Evolutionary conservation across 352 stramenopile genomes (phyloP), one percentile per base, ranked within the genome.

Genomic region (Phytophthora chlamydospora): DNA sequence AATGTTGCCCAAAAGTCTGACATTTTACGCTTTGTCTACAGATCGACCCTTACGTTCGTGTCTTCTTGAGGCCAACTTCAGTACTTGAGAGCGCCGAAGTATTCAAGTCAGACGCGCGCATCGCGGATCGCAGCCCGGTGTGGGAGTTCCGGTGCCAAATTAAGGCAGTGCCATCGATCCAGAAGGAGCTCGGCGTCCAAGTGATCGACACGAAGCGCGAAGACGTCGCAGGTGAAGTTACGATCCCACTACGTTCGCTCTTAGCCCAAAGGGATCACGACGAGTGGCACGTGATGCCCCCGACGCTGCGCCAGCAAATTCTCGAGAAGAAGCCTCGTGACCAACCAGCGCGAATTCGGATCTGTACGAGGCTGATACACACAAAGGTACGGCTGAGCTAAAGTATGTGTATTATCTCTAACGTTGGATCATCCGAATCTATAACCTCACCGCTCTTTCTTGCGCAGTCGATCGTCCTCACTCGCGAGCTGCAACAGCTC

Each of bases 221-320:
- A 16, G 78, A 90, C 36, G 16, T 87, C 16, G 77, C 73, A 14
- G 80, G 83, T 10, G 80, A 89, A 64, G 41, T 75, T 10, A 52
- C 43, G 4, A 67, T 90, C 6, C 33, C 68, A 12, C 71, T 92
- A 13, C 79, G 79, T 3, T 62, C 64, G 16, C 69, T 89, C 0
- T 44, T 90, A 46, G 76, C 90, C 41, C 83, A 92, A 51, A 84
- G 83, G 39, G 57, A 83, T 5, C 75, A 89, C 58, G 66, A 76
- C 10, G 59, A 79, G n/a, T 89, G 83, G 80, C 53, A 82, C 36
- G 41, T 78, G 0, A 49, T 92, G 34, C 79, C 73, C 32, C 79
- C 72, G 31, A 92, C 83, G 24, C 54, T 92, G 13, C 66, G 72
- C 0, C 83, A 92, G 54, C 79, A 89, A 52, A 52, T 85, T 5